These are phyloP conservation scores for Cercospora sesami DNA, from an alignment of 2,329 filamentous ascomycete species.

Conservation along the genomic window DNA sequence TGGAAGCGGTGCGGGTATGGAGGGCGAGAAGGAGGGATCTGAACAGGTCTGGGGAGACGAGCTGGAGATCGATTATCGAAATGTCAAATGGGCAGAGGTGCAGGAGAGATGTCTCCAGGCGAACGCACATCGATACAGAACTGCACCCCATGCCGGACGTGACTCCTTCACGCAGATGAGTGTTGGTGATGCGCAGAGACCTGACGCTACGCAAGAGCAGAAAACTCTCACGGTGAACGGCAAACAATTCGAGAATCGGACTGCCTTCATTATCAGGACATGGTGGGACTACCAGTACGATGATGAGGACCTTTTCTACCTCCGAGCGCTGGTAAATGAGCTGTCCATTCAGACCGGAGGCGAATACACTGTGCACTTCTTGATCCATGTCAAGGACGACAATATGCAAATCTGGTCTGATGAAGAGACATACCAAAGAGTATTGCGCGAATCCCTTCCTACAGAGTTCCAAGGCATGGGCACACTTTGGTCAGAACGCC, in stretches of 20 bases:
- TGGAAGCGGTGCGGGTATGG: conserved; percentile 80
- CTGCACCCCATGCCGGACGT: conserved; percentile 35
- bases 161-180: conserved; percentile 45
- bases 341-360: conserved; percentile 74
- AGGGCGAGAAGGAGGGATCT: conserved; percentile 78
- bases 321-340: conserved; percentile 79
- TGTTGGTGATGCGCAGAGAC: conserved; percentile 34
- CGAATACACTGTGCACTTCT: conserved; percentile 79
- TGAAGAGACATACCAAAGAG: conserved; percentile 67
- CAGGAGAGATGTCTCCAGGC: conserved; percentile 71
- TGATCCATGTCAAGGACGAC: conserved; percentile 81
- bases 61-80: conserved; percentile 73
- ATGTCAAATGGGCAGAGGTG: conserved; percentile 74
- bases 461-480: conserved; percentile 54
- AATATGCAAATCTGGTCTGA: conserved; percentile 80
- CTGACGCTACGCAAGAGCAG: conserved; percentile 20
- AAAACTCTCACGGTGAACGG: conserved; percentile 18
- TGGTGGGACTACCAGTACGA: conserved; percentile 80
- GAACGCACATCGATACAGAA: conserved; percentile 69
- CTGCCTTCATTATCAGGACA: conserved; percentile 76
- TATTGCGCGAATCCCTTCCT: conserved; percentile 55
- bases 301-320: conserved; percentile 76
- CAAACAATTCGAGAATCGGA: conserved; percentile 53
- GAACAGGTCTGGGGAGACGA: conserved; percentile 73
- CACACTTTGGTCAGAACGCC: conserved; percentile 54